Conservation (phyloP, 352 stramenopile species). For the Pythium grandisporangium region DNA sequence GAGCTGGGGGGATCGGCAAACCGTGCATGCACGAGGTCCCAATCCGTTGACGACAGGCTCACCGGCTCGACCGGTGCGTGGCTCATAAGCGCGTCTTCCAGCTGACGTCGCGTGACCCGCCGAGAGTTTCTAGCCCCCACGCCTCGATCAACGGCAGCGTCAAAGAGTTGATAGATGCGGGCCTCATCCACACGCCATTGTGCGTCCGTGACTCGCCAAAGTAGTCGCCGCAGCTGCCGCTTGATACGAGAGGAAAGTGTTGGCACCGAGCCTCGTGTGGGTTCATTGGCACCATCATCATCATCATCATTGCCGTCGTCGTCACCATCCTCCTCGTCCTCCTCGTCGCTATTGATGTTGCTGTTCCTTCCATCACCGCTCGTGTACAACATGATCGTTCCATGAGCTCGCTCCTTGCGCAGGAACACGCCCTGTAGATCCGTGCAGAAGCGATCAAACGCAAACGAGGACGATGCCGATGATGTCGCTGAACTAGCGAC, state of each 20-base stretch:
- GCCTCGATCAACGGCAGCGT: too few species aligned
- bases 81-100: constrained; percentile 28
- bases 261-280: neutral
- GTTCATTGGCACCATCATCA: neutral
- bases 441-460: constrained; percentile 40
- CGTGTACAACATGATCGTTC: constrained; percentile 13
- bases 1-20: constrained; percentile 30
- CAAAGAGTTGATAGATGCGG: constrained; percentile 17
- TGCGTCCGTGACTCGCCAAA: constrained; percentile 41
- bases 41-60: too few species aligned
- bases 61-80: constrained; percentile 18
- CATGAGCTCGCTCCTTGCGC: constrained; percentile 28
- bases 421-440: constrained; percentile 51
- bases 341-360: neutral
- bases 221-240: constrained; percentile 27
- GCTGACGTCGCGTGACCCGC: constrained; percentile 19
- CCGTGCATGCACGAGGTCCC: constrained; percentile 28
- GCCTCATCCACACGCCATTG: constrained; percentile 34
- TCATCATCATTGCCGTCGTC: neutral
- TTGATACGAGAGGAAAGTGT: constrained; percentile 10
- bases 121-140: constrained; percentile 16
- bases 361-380: too few species aligned
- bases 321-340: neutral
- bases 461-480: neutral
- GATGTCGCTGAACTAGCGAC: too few species aligned